Evolutionary conservation across 768 basidiomycete genomes (phyloP).

Genomic region (Suillus paluster): DNA sequence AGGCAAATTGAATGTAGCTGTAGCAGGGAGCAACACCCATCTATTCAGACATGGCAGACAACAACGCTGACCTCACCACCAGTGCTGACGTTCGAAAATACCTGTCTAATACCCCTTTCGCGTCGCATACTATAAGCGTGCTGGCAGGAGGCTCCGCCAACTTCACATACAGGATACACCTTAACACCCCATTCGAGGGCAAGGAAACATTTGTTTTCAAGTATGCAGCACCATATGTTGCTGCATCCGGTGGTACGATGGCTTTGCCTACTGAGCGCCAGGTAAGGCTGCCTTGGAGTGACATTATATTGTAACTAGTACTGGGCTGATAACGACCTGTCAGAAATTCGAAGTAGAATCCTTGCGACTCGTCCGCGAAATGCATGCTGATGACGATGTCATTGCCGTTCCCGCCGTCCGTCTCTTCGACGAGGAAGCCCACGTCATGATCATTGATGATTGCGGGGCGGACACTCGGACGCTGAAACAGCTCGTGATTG

Average conservation of each 20-base stretch:
- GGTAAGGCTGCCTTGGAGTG: conserved; percentile 38
- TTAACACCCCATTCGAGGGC: conserved; percentile 45
- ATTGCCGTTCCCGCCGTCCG: conserved; percentile 55
- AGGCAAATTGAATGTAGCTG: too few species aligned
- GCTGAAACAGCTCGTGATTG: conserved; percentile 46
- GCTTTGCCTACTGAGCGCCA: conserved; percentile 55
- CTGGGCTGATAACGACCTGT: conserved; percentile 34
- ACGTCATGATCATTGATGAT: conserved; percentile 68
- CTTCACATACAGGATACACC: conserved; percentile 59
- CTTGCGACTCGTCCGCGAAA: conserved; percentile 45
- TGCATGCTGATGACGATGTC: conserved; percentile 34
- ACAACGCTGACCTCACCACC: conserved; percentile 31
- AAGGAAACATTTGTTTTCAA: conserved; percentile 58
- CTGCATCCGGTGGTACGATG: conserved; percentile 22
- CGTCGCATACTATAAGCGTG: conserved; percentile 40
- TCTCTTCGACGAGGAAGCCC: conserved; percentile 50
- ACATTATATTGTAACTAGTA: conserved; percentile 1
- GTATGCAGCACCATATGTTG: conserved; percentile 54
- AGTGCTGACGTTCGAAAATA: conserved; percentile 44
- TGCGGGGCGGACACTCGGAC: conserved; percentile 44
- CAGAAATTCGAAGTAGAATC: conserved; percentile 52
- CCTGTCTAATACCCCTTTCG: conserved; percentile 52
- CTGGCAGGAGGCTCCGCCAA: conserved; percentile 60
- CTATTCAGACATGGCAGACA: conserved; percentile 20
- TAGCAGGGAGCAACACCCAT: neutral